phyloP scores from a whole-genome alignment of 257 asterid genomes.

The Orobanche coerulescens region DNA sequence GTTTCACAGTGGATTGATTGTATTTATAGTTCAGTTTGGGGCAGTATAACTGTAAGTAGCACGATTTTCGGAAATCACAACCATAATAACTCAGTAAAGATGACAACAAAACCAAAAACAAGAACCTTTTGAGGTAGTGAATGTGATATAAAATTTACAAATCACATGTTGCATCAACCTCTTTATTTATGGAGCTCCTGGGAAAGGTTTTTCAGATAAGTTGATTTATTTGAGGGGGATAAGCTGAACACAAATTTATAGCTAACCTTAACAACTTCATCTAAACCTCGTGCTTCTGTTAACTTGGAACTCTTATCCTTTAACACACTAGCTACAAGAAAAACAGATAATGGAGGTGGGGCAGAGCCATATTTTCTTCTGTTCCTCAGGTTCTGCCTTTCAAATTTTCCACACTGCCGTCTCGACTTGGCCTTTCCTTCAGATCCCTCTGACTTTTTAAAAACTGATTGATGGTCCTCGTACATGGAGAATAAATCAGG shows the following conservation, averaged over 20 bases:
- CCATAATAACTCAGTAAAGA: background rate
- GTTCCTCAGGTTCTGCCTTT: conserved; percentile 58
- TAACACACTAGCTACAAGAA: conserved; percentile 90
- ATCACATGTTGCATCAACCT: background rate
- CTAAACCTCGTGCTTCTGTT: conserved; percentile 89
- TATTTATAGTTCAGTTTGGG: background rate
- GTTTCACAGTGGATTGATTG: background rate
- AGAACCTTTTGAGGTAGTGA: background rate
- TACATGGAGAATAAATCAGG: conserved; percentile 57
- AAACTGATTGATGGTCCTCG: conserved; percentile 48
- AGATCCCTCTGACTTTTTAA: conserved; percentile 45
- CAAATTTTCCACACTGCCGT: conserved; percentile 77
- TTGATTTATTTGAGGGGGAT: background rate
- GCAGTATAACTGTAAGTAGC: background rate
- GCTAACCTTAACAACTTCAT: conserved; percentile 79
- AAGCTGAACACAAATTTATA: background rate
- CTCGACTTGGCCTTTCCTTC: conserved; percentile 53
- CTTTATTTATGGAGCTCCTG: background rate
- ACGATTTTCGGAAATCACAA: background rate
- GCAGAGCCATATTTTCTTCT: conserved; percentile 37
- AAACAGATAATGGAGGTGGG: conserved; percentile 81
- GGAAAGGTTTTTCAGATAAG: background rate
- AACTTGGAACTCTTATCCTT: conserved; percentile 67
- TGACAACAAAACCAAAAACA: background rate
- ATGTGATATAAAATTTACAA: background rate